Percentiles rank a stretch among this genome's conserved stretches.
Conservation (phyloP, 2,329 filamentous ascomycete species). For the Arthrobotrys pseudoclavata region DNA sequence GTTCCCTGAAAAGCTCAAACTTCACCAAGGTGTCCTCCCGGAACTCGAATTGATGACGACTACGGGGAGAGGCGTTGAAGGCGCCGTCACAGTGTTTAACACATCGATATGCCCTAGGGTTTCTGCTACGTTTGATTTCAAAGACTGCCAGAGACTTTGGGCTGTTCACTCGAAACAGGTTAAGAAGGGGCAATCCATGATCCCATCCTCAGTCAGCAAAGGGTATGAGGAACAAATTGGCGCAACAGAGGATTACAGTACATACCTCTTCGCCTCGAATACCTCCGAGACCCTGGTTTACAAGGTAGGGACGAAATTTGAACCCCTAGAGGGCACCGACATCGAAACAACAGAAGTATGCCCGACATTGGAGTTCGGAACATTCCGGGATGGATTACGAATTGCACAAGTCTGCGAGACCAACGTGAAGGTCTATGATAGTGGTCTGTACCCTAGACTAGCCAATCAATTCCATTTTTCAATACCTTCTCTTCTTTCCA, state of each 20-base stretch:
- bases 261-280: constrained; percentile 86
- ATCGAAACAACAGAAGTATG: constrained; percentile 83
- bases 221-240: constrained; percentile 61
- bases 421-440: constrained; percentile 91
- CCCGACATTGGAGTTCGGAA: constrained; percentile 83
- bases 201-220: constrained; percentile 60
- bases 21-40: constrained; percentile 70
- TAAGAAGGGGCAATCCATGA: constrained; percentile 65
- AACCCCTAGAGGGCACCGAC: constrained; percentile 83
- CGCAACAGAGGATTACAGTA: constrained; percentile 76
- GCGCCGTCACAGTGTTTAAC: constrained; percentile 81
- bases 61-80: constrained; percentile 75
- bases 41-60: constrained; percentile 74
- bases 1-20: constrained; percentile 68
- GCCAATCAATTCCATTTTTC: constrained; percentile 59
- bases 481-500: constrained; percentile 41
- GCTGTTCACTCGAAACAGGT: constrained; percentile 78
- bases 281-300: constrained; percentile 64
- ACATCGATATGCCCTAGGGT: constrained; percentile 81
- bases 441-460: constrained; percentile 73
- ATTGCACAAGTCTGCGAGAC: constrained; percentile 89
- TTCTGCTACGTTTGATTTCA: constrained; percentile 78
- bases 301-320: constrained; percentile 79
- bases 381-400: constrained; percentile 82
- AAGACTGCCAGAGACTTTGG: constrained; percentile 83